phyloP scores from a whole-genome alignment of 495 filamentous ascomycete genomes.

The Pseudomonodictys pantanalensis region DNA sequence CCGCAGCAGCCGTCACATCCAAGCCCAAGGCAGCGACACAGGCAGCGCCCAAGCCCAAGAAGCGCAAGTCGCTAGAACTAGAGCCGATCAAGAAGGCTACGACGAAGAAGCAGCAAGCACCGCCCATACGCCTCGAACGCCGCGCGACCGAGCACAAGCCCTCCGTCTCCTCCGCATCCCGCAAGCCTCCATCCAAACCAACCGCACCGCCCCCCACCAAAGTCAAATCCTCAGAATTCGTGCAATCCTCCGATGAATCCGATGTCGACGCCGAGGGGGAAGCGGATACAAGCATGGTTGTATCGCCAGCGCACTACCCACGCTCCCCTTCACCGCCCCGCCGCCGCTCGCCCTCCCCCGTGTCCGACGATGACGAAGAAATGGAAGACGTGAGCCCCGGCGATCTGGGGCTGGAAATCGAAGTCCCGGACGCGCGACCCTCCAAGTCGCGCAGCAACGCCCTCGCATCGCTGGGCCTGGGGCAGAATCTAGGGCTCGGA shows the following conservation, averaged over 20 bases:
- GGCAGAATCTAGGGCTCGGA: conserved; percentile 15
- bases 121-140: conserved; percentile 33
- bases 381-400: conserved; percentile 31
- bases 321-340: conserved; percentile 34
- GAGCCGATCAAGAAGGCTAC: conserved; percentile 10
- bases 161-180: neutral
- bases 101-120: conserved; percentile 15
- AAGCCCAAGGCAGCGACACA: conserved; percentile 7
- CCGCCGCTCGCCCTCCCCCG: conserved; percentile 6
- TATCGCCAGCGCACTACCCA: conserved; percentile 42
- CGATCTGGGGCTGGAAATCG: conserved; percentile 22
- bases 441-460: neutral
- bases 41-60: conserved; percentile 4
- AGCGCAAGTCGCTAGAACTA: conserved; percentile 12
- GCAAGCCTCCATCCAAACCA: conserved; percentile 12
- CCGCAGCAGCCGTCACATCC: neutral
- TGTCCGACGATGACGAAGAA: conserved; percentile 36
- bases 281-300: conserved; percentile 6
- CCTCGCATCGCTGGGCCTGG: conserved; percentile 27
- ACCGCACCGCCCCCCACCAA: conserved; percentile 5
- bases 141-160: conserved; percentile 15
- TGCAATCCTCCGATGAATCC: conserved; percentile 26
- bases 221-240: conserved; percentile 28
- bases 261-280: conserved; percentile 16
- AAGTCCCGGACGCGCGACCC: conserved; percentile 22